These are phyloP conservation scores for Metschnikowia sp. DNA, from an alignment of 805 yeast genomes.

Conservation along the genomic window DNA sequence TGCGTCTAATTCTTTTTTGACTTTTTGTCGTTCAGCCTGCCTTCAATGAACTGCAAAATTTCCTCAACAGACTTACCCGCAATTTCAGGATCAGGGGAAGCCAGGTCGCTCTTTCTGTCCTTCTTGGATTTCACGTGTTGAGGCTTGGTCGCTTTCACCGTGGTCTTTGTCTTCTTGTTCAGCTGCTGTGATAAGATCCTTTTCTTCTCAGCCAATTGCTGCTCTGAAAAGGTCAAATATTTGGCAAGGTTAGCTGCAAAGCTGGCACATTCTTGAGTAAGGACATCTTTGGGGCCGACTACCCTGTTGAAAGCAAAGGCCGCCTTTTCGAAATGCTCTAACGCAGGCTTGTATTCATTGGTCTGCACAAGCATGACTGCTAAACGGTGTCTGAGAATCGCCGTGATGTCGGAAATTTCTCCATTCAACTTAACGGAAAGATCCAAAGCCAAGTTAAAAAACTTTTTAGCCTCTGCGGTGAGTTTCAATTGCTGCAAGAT, in stretches of 20 bases:
- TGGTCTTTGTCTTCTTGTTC: constrained; percentile 20
- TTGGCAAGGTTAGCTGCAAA: constrained; percentile 58
- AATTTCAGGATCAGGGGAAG: constrained; percentile 47
- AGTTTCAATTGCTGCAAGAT: constrained; percentile 54
- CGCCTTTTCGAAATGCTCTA: constrained; percentile 54
- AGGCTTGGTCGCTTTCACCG: constrained; percentile 14
- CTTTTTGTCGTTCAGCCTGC: constrained; percentile 31
- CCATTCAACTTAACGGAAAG: constrained; percentile 55
- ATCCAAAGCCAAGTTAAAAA: constrained; percentile 52
- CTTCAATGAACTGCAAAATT: constrained; percentile 67
- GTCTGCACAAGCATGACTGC: constrained; percentile 49
- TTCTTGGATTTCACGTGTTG: constrained; percentile 20
- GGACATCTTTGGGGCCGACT: constrained; percentile 65
- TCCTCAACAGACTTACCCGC: constrained; percentile 70
- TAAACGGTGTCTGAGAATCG: constrained; percentile 60
- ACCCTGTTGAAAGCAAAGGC: constrained; percentile 51
- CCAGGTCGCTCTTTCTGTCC: constrained; percentile 11
- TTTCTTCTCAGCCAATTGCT: constrained; percentile 32
- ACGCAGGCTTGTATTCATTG: constrained; percentile 54
- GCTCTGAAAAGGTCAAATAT: constrained; percentile 45
- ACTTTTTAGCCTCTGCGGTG: constrained; percentile 44
- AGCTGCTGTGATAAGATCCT: constrained; percentile 19
- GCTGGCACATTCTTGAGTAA: constrained; percentile 63
- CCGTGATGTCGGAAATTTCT: constrained; percentile 57
- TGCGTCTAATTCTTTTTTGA: constrained; percentile 12